These are phyloP conservation scores for Obba rivulosa DNA, from an alignment of 768 basidiomycete species.

Conservation along the genomic window DNA sequence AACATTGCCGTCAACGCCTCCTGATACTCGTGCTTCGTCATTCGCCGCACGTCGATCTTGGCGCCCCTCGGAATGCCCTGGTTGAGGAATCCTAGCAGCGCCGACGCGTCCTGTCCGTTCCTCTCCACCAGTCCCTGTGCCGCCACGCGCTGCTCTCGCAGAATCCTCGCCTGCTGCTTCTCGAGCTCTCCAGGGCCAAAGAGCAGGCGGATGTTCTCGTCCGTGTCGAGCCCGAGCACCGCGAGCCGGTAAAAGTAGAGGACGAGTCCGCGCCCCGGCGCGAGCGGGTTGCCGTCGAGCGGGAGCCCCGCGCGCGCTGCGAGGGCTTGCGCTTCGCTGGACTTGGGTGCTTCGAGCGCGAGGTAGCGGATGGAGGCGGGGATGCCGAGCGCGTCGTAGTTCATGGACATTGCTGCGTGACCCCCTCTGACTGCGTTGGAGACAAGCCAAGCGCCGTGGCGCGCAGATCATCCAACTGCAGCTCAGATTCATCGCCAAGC, in stretches of 20 bases:
- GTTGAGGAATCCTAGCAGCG: background rate
- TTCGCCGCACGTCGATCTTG: background rate
- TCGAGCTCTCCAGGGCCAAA: background rate
- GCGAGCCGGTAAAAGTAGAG: background rate
- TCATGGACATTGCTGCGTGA: background rate
- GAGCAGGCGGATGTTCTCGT: background rate
- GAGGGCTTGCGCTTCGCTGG: background rate
- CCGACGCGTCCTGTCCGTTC: background rate
- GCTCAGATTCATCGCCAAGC: too few species aligned
- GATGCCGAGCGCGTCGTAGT: background rate
- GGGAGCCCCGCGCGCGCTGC: background rate
- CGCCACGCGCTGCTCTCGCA: background rate
- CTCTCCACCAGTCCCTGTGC: background rate
- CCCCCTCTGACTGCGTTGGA: too few species aligned
- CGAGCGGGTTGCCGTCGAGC: background rate
- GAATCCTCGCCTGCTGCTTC: background rate
- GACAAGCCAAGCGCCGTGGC: too few species aligned
- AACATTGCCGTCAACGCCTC: background rate
- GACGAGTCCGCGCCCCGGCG: background rate
- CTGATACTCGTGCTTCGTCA: background rate
- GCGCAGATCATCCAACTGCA: too few species aligned
- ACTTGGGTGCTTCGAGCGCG: background rate
- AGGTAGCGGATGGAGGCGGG: background rate
- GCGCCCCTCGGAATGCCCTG: background rate
- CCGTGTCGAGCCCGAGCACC: background rate